These are phyloP conservation scores for Zygosaccharomyces gambellarensis DNA, from an alignment of 805 yeast species.

Conservation along the genomic window DNA sequence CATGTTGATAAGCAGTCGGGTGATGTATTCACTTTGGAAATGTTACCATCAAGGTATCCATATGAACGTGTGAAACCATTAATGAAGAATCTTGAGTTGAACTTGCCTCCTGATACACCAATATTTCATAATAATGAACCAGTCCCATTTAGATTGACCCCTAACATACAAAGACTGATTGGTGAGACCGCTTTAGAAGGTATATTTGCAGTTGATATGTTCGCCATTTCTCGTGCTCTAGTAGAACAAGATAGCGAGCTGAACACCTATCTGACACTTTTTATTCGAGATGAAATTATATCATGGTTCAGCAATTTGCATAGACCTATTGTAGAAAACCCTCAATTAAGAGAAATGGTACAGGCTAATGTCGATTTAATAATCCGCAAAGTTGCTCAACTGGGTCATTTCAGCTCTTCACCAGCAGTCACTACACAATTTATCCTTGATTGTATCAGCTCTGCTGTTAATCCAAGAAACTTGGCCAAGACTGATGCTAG, in stretches of 20 bases:
- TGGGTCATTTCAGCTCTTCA: constrained; percentile 57
- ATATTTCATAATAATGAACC: constrained; percentile 85
- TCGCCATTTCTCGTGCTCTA: constrained; percentile 81
- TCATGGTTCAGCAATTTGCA: constrained; percentile 92
- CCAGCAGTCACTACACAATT: constrained; percentile 76
- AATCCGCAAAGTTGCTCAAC: constrained; percentile 68
- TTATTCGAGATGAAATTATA: constrained; percentile 91
- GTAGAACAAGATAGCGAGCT: constrained; percentile 89
- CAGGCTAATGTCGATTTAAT: constrained; percentile 82
- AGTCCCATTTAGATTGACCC: constrained; percentile 94
- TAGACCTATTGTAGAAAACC: constrained; percentile 75
- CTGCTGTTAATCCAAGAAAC: constrained; percentile 92
- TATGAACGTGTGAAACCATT: constrained; percentile 39
- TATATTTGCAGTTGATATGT: constrained; percentile 73
- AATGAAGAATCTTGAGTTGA: constrained; percentile 35
- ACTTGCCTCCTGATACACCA: constrained; percentile 52
- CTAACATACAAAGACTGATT: constrained; percentile 87
- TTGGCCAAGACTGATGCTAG: constrained; percentile 85
- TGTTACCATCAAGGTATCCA: constrained; percentile 84
- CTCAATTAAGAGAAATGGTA: constrained; percentile 81
- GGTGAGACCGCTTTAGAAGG: constrained; percentile 96
- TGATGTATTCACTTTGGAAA: constrained; percentile 87
- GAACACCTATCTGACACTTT: constrained; percentile 85
- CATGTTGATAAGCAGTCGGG: constrained; percentile 79
- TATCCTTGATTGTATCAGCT: constrained; percentile 82